These are phyloP conservation scores for Potentilla sterilis DNA, from an alignment of 306 rosid genomes.

Conservation along the genomic window DNA sequence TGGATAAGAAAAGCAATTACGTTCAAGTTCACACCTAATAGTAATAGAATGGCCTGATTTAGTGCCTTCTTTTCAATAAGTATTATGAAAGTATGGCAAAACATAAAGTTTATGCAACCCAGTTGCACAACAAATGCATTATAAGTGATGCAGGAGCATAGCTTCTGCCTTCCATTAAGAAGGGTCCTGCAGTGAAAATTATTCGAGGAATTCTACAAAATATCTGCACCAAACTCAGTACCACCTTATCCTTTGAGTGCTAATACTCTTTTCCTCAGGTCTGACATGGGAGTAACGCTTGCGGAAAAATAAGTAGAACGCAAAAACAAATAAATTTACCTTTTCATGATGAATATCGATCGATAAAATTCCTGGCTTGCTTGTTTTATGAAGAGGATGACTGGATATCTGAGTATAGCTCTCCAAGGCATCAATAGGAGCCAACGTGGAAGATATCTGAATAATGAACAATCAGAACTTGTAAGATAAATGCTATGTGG, in stretches of 20 bases:
- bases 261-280: not conserved
- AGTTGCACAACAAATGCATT: not conserved
- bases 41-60: not conserved
- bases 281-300: not conserved
- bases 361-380: conserved; percentile 84
- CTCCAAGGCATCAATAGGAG: conserved; percentile 75
- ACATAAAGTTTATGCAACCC: not conserved
- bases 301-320: not conserved
- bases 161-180: too few relatives aligned
- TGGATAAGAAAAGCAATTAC: conserved; percentile 13
- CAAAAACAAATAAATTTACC: conserved; percentile 38
- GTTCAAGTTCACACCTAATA: conserved; percentile 4
- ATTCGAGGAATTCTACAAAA: not conserved
- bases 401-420: conserved; percentile 93
- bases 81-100: not conserved
- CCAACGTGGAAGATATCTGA: conserved; percentile 84
- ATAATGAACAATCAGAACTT: conserved; percentile 2
- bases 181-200: not conserved
- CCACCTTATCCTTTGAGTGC: not conserved
- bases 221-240: not conserved
- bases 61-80: not conserved
- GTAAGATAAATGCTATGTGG: not conserved
- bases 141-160: too few relatives aligned
- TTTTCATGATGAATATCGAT: conserved; percentile 70
- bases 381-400: conserved; percentile 95